Percentiles rank a stretch among this genome's conserved stretches.
phyloP scores from a whole-genome alignment of 345 rosid species.

The Physaria fendleri region DNA sequence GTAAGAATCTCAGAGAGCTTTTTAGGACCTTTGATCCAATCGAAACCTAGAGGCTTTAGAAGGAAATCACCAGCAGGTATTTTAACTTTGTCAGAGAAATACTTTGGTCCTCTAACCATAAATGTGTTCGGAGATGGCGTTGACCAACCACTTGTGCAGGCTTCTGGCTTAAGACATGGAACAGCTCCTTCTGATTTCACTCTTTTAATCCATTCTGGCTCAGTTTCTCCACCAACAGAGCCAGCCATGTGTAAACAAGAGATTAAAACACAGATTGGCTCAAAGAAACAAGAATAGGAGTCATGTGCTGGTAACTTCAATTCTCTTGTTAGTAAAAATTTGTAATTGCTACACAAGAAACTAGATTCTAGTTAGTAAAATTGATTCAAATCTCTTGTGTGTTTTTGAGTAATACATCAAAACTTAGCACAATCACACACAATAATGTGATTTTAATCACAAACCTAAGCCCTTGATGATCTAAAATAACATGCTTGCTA shows the following conservation, averaged over 20 bases:
- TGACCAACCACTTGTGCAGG: constrained; percentile 74
- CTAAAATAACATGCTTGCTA: background rate
- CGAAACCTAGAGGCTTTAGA: constrained; percentile 78
- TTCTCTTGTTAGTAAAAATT: too few relatives aligned
- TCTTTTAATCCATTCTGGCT: constrained; percentile 64
- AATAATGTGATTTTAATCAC: background rate
- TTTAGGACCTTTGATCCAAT: constrained; percentile 70
- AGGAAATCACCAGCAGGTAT: constrained; percentile 67
- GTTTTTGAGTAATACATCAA: background rate
- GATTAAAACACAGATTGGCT: background rate
- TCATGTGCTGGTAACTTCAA: background rate
- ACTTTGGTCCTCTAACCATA: constrained; percentile 88
- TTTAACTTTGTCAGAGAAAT: constrained; percentile 62
- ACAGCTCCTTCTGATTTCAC: constrained; percentile 72
- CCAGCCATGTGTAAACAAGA: constrained; percentile 36
- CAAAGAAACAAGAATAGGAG: background rate
- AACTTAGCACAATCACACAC: constrained; percentile 1
- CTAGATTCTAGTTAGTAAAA: background rate
- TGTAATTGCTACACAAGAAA: background rate
- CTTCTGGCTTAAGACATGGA: constrained; percentile 60
- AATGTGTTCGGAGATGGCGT: constrained; percentile 68
- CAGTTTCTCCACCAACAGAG: constrained; percentile 29
- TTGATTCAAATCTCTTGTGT: background rate
- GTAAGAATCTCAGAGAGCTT: constrained; percentile 56
- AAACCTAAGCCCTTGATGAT: background rate